These are phyloP conservation scores for Porodaedalea pini DNA, from an alignment of 1,284 basidiomycete species.

Conservation along the genomic window DNA sequence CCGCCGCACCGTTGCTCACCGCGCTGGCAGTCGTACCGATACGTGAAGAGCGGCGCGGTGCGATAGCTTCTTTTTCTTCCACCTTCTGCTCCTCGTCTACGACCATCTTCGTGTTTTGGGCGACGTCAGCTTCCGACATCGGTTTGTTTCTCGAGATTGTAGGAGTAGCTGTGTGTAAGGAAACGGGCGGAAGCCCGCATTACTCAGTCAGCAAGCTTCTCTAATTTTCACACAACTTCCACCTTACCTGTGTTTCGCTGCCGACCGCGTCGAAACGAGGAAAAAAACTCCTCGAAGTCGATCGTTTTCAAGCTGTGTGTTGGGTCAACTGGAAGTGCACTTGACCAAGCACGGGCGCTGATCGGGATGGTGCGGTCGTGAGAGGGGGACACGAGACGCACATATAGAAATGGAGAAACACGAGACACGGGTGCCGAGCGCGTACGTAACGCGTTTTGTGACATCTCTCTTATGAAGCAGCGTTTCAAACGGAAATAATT, in stretches of 20 bases:
- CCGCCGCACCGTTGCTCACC: conserved; percentile 21
- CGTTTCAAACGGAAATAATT: not conserved
- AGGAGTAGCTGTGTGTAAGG: not conserved
- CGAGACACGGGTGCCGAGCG: not conserved
- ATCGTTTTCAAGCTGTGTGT: too few species aligned
- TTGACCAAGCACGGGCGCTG: too few species aligned
- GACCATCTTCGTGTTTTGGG: not conserved
- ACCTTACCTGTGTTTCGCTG: too few species aligned
- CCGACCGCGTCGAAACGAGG: too few species aligned
- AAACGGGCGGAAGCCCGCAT: not conserved
- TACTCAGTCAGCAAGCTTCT: conserved; percentile 7
- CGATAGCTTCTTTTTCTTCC: not conserved
- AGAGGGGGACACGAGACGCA: too few species aligned
- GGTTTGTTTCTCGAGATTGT: not conserved
- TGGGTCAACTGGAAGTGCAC: too few species aligned
- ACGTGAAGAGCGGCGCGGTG: conserved; percentile 21
- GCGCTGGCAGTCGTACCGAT: conserved; percentile 20
- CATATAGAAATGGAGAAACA: not conserved
- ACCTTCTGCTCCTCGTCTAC: not conserved
- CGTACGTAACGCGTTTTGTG: conserved; percentile 3
- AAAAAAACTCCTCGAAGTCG: too few species aligned
- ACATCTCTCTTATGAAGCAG: not conserved
- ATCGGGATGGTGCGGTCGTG: too few species aligned
- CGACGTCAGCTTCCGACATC: not conserved
- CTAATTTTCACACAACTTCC: conserved; percentile 1